phyloP scores from a whole-genome alignment of 225 moss, liverwort and hornwort genomes.

The Sphagnum tenellum region DNA sequence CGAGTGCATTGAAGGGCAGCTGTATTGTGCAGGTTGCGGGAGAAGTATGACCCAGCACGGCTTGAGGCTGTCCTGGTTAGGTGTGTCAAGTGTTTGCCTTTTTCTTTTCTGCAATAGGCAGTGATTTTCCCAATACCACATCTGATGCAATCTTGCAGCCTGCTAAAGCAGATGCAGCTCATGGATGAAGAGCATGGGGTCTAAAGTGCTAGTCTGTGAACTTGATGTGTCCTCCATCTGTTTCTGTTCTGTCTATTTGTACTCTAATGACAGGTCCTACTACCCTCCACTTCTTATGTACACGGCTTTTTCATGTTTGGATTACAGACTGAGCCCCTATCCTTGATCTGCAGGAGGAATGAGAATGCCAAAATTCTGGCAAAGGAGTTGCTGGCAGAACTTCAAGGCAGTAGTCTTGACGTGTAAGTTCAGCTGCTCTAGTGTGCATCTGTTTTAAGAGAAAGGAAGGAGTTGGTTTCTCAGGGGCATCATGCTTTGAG shows the following conservation, averaged over 20 bases:
- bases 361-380: slow-evolving; percentile 88
- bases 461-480: background rate
- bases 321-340: background rate
- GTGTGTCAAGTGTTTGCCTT: slow-evolving; percentile 17
- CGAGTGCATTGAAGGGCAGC: background rate
- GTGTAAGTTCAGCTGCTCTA: slow-evolving; percentile 44
- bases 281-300: no score
- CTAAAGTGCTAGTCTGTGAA: no score
- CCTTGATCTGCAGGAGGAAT: slow-evolving; percentile 61
- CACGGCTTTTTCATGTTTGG: background rate
- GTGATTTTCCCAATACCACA: no score
- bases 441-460: background rate
- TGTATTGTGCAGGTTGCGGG: slow-evolving; percentile 57
- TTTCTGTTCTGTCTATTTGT: background rate
- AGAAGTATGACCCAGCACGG: slow-evolving; percentile 97
- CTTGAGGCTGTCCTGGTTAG: slow-evolving; percentile 74
- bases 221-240: background rate
- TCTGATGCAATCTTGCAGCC: no score
- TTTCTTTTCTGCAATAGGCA: no score
- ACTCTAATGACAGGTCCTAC: no score
- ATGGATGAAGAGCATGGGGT: no score
- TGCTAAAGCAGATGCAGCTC: no score
- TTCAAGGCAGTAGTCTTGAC: slow-evolving; percentile 80
- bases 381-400: slow-evolving; percentile 81
- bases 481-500: background rate